Conservation (phyloP, 345 rosid genomes). For the Clausena lansium region DNA sequence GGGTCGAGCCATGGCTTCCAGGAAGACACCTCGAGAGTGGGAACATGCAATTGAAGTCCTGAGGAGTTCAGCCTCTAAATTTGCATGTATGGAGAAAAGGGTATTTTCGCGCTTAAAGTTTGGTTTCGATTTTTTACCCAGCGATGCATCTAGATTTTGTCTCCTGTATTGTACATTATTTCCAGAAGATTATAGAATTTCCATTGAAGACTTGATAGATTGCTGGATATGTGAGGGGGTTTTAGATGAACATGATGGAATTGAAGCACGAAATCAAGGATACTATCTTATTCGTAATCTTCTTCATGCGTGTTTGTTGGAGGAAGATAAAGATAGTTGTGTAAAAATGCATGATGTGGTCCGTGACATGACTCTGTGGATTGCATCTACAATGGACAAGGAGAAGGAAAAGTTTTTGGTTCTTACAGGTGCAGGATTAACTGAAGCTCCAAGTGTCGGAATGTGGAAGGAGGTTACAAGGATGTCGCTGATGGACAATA, state of each 20-base stretch:
- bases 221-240: constrained; percentile 32
- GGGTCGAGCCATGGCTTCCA: neutral
- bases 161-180: constrained; percentile 10
- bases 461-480: constrained; percentile 22
- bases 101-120: neutral
- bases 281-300: constrained; percentile 29
- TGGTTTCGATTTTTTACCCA: neutral
- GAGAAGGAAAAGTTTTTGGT: constrained; percentile 19
- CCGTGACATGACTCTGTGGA: constrained; percentile 43
- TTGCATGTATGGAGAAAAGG: neutral
- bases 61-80: neutral
- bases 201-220: constrained; percentile 3
- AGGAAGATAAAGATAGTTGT: neutral
- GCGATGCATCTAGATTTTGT: neutral
- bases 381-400: constrained; percentile 12
- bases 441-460: constrained; percentile 12
- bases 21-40: neutral
- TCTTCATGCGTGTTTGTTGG: constrained; percentile 22
- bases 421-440: constrained; percentile 9
- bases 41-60: neutral
- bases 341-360: constrained; percentile 47
- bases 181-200: constrained; percentile 19
- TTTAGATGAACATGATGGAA: constrained; percentile 6
- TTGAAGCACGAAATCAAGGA: neutral
- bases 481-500: constrained; percentile 27